Evolutionary conservation across 2,329 filamentous ascomycete species (phyloP).

Genomic region (Cercospora canescens): DNA sequence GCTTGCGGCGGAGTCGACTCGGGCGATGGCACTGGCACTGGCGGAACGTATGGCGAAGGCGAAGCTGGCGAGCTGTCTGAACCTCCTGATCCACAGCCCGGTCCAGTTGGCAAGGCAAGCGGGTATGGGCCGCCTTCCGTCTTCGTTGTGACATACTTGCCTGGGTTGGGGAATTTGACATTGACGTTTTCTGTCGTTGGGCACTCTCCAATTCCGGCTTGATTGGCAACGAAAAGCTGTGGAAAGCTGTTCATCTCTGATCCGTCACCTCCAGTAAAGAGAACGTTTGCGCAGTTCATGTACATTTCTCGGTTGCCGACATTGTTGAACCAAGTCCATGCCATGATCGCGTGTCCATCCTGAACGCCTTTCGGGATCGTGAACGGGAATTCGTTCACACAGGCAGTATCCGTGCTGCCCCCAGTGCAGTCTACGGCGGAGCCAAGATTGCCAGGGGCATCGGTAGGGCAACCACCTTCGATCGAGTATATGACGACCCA

Average conservation of each 20-base stretch:
- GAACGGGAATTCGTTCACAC: slow-evolving; percentile 64
- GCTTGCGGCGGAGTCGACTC: slow-evolving; percentile 3
- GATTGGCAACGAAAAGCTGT: slow-evolving; percentile 74
- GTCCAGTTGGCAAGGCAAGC: slow-evolving; percentile 26
- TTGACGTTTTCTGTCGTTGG: slow-evolving; percentile 56
- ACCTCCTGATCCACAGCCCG: slow-evolving; percentile 18
- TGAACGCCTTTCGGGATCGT: slow-evolving; percentile 70
- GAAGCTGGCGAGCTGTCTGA: background rate
- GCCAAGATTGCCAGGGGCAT: slow-evolving; percentile 54
- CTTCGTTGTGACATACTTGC: slow-evolving; percentile 54
- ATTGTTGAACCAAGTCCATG: slow-evolving; percentile 95
- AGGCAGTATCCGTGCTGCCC: slow-evolving; percentile 21
- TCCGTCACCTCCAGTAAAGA: slow-evolving; percentile 58
- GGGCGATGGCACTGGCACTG: background rate
- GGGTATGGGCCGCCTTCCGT: slow-evolving; percentile 26
- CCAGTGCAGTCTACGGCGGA: slow-evolving; percentile 31
- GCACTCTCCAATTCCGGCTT: slow-evolving; percentile 55
- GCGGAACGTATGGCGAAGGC: background rate
- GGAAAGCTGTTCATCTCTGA: slow-evolving; percentile 64
- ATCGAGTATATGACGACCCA: slow-evolving; percentile 93
- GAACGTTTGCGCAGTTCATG: slow-evolving; percentile 56
- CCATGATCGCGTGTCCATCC: slow-evolving; percentile 75
- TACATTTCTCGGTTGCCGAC: slow-evolving; percentile 94
- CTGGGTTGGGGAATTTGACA: slow-evolving; percentile 68
- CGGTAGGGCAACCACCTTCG: slow-evolving; percentile 78